phyloP scores from a whole-genome alignment of 257 asterid species.

The Lavandula angustifolia region DNA sequence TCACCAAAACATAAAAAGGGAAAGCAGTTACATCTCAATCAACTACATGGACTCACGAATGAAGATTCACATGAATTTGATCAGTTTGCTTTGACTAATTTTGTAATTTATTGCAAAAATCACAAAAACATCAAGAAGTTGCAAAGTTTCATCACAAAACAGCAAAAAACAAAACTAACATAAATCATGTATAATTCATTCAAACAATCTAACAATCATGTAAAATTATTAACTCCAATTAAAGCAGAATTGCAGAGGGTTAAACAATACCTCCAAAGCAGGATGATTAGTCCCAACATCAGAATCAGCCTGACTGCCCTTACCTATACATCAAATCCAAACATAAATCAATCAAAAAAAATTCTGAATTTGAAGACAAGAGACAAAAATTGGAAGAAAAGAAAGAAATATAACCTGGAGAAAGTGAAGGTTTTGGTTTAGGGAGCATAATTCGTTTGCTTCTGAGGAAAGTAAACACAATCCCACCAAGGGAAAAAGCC shows the following conservation, averaged over 20 bases:
- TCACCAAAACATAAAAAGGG: neutral
- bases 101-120: no score
- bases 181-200: neutral
- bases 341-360: neutral
- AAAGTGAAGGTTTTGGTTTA: constrained; percentile 41
- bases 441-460: constrained; percentile 44
- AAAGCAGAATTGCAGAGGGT: constrained; percentile 12
- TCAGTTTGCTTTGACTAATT: neutral
- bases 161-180: neutral
- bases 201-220: neutral
- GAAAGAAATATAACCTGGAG: constrained; percentile 50
- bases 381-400: neutral
- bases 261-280: constrained; percentile 38
- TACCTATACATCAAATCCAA: constrained; percentile 38
- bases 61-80: neutral
- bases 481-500: constrained; percentile 76
- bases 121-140: no score
- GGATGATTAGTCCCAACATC: constrained; percentile 3
- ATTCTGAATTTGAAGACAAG: neutral
- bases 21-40: constrained; percentile 2
- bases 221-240: constrained; percentile 1
- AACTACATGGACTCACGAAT: neutral
- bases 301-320: constrained; percentile 36
- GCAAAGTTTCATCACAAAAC: no score
- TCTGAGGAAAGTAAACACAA: constrained; percentile 56